Evolutionary conservation across 306 rosid species (phyloP), one percentile per base, ranked within the genome.

Genomic region (Acacia crassicarpa): DNA sequence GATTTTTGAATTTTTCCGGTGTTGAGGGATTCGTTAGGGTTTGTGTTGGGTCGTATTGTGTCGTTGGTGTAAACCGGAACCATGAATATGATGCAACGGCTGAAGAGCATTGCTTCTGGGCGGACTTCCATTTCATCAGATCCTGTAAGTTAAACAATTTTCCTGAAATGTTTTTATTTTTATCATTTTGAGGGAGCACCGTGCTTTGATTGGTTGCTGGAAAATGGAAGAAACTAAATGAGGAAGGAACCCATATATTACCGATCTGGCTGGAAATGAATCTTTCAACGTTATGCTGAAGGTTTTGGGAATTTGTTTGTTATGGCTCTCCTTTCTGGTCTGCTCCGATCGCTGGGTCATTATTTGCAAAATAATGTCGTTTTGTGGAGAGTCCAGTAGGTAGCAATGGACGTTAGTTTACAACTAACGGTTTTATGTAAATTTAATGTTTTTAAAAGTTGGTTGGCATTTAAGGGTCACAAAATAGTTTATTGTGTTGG

Each of bases 41-140:
- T 88, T 87, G 23, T 72, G 43, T 75, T 83, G 75, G 71, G 66
- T 82, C 79, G 83, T 10, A 35, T 78, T 82, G 88, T 74, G 74
- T 59, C 15, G 67, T 59, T 6, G 74, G 58, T 15, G 84, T 27
- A 62, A 69, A 48, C 61, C 40, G 56, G 79, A 72, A 85, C 77
- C 85, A 94, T 94, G 97, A 91, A 92, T 89, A 91, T 94, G 98
- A 92, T 96, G 99, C 92, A 98, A 82, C 88, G 98, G 85, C 89
- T 96, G 73, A 96, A 93, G 81, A 96, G 97, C 97, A 92, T 96
- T 92, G 94, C 99, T 72, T 93, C 99, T 40, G 99, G 99, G 35
- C 87, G 98, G 72, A 85, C 91, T 73, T 96, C 99, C 19, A 56
- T 96, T 87, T 93, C 98, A 14, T 92, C 99, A n/a, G 99, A 96